Conservation (phyloP, 2,329 filamentous ascomycete species). For the Colletotrichum sidae region DNA sequence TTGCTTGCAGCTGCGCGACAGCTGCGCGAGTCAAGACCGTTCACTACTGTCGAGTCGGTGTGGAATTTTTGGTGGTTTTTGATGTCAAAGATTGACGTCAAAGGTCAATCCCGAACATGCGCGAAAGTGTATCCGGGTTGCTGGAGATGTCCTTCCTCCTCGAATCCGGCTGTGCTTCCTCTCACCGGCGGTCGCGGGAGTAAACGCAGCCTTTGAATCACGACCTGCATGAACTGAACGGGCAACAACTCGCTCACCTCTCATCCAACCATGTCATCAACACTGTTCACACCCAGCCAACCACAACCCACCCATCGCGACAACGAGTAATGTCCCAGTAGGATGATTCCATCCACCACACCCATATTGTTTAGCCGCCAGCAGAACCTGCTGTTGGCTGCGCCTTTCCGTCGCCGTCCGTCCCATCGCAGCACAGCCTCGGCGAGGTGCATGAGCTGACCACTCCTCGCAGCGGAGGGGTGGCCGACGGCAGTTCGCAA, state of each 20-base stretch:
- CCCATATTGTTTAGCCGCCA: neutral
- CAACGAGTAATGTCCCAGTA: conserved; percentile 8
- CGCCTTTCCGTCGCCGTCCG: neutral
- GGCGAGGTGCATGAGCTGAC: conserved; percentile 9
- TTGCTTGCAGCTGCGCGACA: no score
- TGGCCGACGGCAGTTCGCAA: conserved; percentile 3
- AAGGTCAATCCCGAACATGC: neutral
- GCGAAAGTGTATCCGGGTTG: neutral
- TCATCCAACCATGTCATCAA: neutral
- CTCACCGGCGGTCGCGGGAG: neutral
- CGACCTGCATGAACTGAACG: conserved; percentile 13
- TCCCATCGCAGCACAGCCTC: conserved; percentile 10
- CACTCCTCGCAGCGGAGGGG: neutral
- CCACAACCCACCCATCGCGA: neutral
- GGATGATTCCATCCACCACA: neutral
- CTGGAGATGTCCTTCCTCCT: neutral
- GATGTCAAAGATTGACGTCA: no score
- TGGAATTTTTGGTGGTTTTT: no score
- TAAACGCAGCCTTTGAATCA: conserved; percentile 2
- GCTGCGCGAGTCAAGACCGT: no score
- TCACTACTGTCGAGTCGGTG: no score
- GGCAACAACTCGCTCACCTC: neutral
- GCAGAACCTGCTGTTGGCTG: neutral
- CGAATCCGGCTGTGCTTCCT: neutral
- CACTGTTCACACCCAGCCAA: neutral